phyloP scores from a whole-genome alignment of 106 monocot genomes.

The Xerophyta viscosa region DNA sequence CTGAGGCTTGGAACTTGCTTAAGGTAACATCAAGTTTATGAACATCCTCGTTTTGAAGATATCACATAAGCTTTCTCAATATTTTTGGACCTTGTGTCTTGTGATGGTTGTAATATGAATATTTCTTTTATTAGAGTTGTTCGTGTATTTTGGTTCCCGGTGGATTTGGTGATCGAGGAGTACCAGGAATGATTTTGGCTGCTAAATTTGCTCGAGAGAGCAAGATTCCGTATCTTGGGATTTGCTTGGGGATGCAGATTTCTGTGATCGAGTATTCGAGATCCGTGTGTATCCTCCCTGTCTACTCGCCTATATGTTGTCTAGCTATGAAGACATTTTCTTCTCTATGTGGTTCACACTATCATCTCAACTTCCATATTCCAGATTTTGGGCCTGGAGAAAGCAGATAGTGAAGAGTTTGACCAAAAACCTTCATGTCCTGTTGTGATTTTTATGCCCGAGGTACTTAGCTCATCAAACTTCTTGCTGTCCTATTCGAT shows the following conservation, averaged over 20 bases:
- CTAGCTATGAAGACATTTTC: too few relatives aligned
- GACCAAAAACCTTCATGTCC: conserved; percentile 54
- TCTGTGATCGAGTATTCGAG: conserved; percentile 91
- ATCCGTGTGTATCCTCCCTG: too few relatives aligned
- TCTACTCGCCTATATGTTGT: too few relatives aligned
- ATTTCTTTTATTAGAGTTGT: conserved; percentile 39
- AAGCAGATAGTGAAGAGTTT: conserved; percentile 93
- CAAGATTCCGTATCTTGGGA: conserved; percentile 81
- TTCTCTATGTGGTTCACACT: too few relatives aligned
- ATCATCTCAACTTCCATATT: too few relatives aligned
- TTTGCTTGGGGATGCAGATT: conserved; percentile 96
- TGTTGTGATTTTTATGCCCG: conserved; percentile 93
- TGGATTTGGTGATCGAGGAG: conserved; percentile 93
- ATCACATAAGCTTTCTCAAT: too few relatives aligned
- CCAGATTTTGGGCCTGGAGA: conserved; percentile 56
- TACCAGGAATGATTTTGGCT: conserved; percentile 89
- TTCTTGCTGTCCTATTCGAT: neutral
- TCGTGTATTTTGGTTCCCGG: conserved; percentile 90
- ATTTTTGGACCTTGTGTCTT: too few relatives aligned
- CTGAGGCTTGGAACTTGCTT: conserved; percentile 56
- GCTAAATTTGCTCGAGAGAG: conserved; percentile 91
- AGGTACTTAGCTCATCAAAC: too few relatives aligned
- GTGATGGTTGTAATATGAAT: neutral
- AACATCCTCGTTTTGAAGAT: neutral
- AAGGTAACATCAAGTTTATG: conserved; percentile 21